Base-by-base conservation (phyloP, 768 basidiomycete species). In the Leccinum disarticulatum region DNA sequence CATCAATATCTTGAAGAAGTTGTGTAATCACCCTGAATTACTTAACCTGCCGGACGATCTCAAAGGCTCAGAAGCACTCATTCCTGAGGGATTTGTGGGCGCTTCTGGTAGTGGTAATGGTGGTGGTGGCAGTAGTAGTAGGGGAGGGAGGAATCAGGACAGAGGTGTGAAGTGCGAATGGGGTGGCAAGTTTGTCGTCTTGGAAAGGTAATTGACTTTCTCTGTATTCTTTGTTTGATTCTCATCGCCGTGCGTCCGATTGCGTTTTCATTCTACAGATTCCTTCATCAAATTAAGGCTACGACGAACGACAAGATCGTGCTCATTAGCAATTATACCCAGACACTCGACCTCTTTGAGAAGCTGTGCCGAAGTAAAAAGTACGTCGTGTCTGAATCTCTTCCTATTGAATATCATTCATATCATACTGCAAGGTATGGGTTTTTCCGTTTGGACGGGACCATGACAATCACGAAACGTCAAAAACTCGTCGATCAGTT, bases 401-500 rank as follows among this genome's bases (percentile, higher is more conserved):
- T 63, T 38, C 8, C 7, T 31, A 19, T 53, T 36, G 27, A 28
- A 3, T 19, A 3, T 41, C 38, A 6, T 54, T 60, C 17, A 47
- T 47, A 33, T 55, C 33, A 22, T 51, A 3, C 7, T 43, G n/a
- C 55, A 58, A 95, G 94, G 70, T 98, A 97, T 75, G 90, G 85
- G 0, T 93, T 83, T 71, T 93, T 96, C 72, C 85, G 95, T 19
- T 79, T 98, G n/a, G 95, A 98, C 68, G 95, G 95, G n/a, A 87
- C 87, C 0, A 95, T 97, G 95, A 84, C 82, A 27, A 92, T 95
- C 63, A 84, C 82, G 57, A 97, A 97, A 71, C 87, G 95, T 33
- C 93, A 95, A 75, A 97, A 98, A 73, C 84, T 95, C 22, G 95
- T 98, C 28, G 95, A 98, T 73, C 91, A 93, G 66, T 98, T 97